Percentiles rank a stretch among this genome's conserved stretches.
Conservation (phyloP, 1,139 yeast species). For the Hemisphaericaspora subhashii region DNA sequence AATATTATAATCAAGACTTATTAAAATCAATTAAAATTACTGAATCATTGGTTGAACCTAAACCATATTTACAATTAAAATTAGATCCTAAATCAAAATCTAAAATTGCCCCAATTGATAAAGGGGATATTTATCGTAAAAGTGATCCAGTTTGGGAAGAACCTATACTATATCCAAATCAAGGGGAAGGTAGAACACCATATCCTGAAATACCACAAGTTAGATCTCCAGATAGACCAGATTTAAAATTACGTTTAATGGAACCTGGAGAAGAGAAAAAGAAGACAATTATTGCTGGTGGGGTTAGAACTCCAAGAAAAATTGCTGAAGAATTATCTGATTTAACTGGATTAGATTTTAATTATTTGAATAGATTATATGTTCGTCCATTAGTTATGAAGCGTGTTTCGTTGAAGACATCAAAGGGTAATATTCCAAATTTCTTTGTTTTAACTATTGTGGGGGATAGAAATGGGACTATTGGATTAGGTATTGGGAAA, state of each 20-base stretch:
- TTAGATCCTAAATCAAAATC: constrained; percentile 34
- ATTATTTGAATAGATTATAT: constrained; percentile 62
- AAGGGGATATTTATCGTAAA: constrained; percentile 29
- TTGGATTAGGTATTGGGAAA: constrained; percentile 95
- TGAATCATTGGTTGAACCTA: constrained; percentile 71
- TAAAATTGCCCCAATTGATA: constrained; percentile 31
- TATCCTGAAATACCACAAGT: constrained; percentile 45
- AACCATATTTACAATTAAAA: constrained; percentile 42
- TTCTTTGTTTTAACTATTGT: constrained; percentile 86
- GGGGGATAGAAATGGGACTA: constrained; percentile 91
- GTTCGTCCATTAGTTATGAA: constrained; percentile 72
- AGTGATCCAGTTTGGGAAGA: constrained; percentile 49
- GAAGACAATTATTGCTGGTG: constrained; percentile 15
- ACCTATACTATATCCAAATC: constrained; percentile 49
- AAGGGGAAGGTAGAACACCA: constrained; percentile 39
- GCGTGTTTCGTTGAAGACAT: constrained; percentile 88
- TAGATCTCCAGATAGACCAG: constrained; percentile 42
- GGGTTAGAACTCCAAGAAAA: constrained; percentile 22
- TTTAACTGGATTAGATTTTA: constrained; percentile 72
- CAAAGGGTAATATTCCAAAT: constrained; percentile 88
- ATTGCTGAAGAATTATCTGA: constrained; percentile 61
- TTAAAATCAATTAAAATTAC: constrained; percentile 80
- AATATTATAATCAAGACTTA: constrained; percentile 75
- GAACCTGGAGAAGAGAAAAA: constrained; percentile 14
- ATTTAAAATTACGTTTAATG: constrained; percentile 41